Conservation (phyloP, 2,329 filamentous ascomycete species). For the Rhytidhysteron rufulum region DNA sequence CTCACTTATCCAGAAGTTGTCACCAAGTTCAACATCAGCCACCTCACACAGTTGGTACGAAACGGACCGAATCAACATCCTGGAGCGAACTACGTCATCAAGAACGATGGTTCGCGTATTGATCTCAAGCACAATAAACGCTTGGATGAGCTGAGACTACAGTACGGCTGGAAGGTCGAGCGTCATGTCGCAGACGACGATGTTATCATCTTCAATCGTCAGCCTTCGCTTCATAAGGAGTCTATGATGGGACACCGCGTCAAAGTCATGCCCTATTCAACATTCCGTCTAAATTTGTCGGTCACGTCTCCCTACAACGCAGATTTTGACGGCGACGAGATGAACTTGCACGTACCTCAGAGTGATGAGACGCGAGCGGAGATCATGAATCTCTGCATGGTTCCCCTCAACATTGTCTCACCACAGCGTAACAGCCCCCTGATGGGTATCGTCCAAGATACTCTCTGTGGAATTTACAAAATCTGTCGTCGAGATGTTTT, state of each 20-base stretch:
- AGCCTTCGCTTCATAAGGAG: constrained; percentile 98
- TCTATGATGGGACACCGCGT: constrained; percentile 99
- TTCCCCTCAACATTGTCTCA: constrained; percentile 97
- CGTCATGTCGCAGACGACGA: constrained; percentile 94
- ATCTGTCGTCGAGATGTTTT: constrained; percentile 91
- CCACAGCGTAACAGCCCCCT: constrained; percentile 94
- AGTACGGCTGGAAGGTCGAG: constrained; percentile 99
- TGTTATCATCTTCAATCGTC: constrained; percentile 99
- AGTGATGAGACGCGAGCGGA: constrained; percentile 95
- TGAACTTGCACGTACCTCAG: constrained; percentile 99
- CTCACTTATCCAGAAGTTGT: constrained; percentile 97
- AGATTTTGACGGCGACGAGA: constrained; percentile 99
- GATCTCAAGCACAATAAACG: constrained; percentile 92
- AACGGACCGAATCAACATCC: constrained; percentile 95
- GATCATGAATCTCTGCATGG: constrained; percentile 89
- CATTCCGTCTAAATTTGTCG: constrained; percentile 93
- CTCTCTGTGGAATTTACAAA: constrained; percentile 94
- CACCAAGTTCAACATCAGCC: constrained; percentile 95
- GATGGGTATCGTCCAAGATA: constrained; percentile 99
- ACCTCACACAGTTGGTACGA: constrained; percentile 81
- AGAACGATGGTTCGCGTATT: constrained; percentile 88
- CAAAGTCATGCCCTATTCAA: constrained; percentile 97
- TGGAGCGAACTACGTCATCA: constrained; percentile 93
- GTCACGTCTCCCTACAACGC: constrained; percentile 99
- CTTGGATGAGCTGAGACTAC: constrained; percentile 77